Percentiles rank a stretch among this genome's conserved stretches.
phyloP scores from a whole-genome alignment of 1,139 yeast genomes.

The Saccharomycopsis phalli region DNA sequence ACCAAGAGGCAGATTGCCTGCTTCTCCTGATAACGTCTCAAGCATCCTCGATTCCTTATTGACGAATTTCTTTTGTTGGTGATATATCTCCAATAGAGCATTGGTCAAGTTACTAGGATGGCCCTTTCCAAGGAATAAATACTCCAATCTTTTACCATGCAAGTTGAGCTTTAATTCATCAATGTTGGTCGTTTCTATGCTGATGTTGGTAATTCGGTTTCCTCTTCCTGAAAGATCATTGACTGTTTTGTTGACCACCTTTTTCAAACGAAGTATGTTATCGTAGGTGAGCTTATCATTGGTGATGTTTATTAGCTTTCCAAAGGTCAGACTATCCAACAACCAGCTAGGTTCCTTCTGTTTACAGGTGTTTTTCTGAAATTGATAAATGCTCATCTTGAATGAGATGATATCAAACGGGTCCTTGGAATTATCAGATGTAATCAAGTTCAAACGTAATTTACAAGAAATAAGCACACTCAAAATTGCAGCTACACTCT shows the following conservation, averaged over 20 bases:
- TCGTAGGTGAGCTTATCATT: conserved; percentile 42
- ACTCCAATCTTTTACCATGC: conserved; percentile 39
- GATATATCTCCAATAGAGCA: conserved; percentile 15
- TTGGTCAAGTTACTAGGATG: conserved; percentile 7
- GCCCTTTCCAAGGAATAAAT: conserved; percentile 43
- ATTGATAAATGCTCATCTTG: conserved; percentile 48
- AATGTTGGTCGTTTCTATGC: conserved; percentile 43
- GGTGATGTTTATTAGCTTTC: conserved; percentile 50
- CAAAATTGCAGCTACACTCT: conserved; percentile 46
- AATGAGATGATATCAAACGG: conserved; percentile 70
- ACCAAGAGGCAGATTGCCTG: too few relatives aligned
- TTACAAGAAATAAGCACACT: conserved; percentile 19
- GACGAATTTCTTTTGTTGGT: conserved; percentile 12
- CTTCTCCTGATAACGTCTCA: conserved; percentile 1
- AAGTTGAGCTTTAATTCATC: conserved; percentile 36
- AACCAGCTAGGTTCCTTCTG: conserved; percentile 41
- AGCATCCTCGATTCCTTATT: conserved; percentile 6
- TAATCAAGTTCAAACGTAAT: conserved; percentile 17
- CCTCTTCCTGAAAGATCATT: conserved; percentile 48
- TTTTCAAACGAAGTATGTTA: conserved; percentile 48
- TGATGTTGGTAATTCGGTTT: conserved; percentile 8
- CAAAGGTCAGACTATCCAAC: conserved; percentile 56
- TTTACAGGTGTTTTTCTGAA: conserved; percentile 58
- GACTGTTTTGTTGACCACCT: conserved; percentile 64
- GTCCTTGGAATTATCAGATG: conserved; percentile 42